Base-by-base conservation (phyloP, 306 rosid species). In the Mucuna pruriens region DNA sequence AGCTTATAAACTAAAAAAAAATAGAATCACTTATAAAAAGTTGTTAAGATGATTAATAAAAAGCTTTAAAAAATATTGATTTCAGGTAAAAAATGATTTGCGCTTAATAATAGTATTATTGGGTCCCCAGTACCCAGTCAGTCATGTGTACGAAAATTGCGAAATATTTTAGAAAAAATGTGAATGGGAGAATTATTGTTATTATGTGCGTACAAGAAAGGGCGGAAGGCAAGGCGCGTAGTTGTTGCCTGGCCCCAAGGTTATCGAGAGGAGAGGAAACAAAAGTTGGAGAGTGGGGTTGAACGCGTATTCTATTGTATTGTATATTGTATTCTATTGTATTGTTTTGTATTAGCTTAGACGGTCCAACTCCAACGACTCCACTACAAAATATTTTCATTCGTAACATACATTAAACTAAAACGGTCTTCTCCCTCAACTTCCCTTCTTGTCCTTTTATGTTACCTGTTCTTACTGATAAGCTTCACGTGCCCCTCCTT, bases 321-420 rank as follows among this genome's bases (percentile, higher is more conserved):
- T n/a, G n/a, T n/a, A n/a, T n/a, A n/a, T n/a, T n/a, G n/a, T n/a
- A n/a, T n/a, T n/a, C n/a, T n/a, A n/a, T n/a, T n/a, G n/a, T n/a
- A n/a, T n/a, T n/a, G n/a, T n/a, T n/a, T n/a, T n/a, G n/a, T n/a
- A 23, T 45, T 44, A 25, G 12, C 45, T 71, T 45, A 76, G 67
- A 83, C 48, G 73, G 88, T 86, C 85, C 77, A 83, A 68, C 58
- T 49, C 81, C 76, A 77, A 85, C 84, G 60, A 76, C 69, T 70
- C 82, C 70, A 71, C 78, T 63, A 39, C 10, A 13, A 6, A 23
- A 17, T 51, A 45, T 55, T 71, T 39, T 76, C 29, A 80, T 80
- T 85, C 75, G 82, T 63, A 82, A 55, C 80, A 77, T 57, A 58
- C 29, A 52, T n/a, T n/a, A n/a, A n/a, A n/a, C n/a, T n/a, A 64